Conservation (phyloP, 2,329 filamentous ascomycete species). For the Fragosphaeria purpurea region DNA sequence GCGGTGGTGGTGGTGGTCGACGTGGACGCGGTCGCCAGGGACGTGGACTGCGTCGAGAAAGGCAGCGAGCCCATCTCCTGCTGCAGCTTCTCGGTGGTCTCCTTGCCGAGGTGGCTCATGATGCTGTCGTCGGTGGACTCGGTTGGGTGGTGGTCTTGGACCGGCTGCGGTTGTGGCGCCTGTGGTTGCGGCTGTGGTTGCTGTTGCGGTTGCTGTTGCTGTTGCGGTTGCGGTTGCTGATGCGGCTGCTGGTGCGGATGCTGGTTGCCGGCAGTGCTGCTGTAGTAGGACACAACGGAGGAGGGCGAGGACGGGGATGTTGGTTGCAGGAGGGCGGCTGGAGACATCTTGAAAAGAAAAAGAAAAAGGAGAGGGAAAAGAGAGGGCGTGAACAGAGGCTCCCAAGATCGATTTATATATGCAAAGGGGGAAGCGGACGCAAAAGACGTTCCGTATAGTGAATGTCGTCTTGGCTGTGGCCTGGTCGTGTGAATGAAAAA, state of each 20-base stretch:
- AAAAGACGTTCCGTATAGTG: too few relatives aligned
- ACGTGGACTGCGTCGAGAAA: conserved; percentile 5
- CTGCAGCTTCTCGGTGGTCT: conserved; percentile 4
- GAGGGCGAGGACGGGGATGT: not conserved
- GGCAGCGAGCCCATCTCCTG: conserved; percentile 11
- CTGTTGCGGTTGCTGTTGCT: too few relatives aligned
- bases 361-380: not conserved
- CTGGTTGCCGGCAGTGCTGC: not conserved
- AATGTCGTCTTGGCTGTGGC: too few relatives aligned
- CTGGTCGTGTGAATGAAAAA: too few relatives aligned
- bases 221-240: too few relatives aligned
- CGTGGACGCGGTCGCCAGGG: conserved; percentile 3
- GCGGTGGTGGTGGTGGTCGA: not conserved
- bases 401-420: too few relatives aligned
- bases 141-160: too few relatives aligned
- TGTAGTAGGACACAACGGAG: not conserved
- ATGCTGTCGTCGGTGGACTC: not conserved
- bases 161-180: too few relatives aligned
- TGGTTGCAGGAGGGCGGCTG: not conserved
- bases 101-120: conserved; percentile 12
- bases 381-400: not conserved
- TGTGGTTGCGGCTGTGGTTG: too few relatives aligned
- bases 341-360: not conserved
- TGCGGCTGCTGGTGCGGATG: conserved; percentile 5
- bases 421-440: too few relatives aligned